Conservation (phyloP, 192 early-diverging fungal species). For the Nowakowskiella sp. region DNA sequence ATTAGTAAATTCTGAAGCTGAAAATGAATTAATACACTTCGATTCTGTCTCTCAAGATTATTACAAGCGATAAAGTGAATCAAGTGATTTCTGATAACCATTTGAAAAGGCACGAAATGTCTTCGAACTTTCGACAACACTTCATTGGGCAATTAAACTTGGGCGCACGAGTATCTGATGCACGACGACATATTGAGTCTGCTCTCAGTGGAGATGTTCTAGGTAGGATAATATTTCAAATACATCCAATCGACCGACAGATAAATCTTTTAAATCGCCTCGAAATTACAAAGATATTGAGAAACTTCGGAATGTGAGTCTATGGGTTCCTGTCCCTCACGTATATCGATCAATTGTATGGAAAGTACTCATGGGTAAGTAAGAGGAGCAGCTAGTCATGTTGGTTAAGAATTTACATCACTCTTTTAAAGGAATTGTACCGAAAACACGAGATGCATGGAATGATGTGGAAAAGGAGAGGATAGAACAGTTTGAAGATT, state of each 20-base stretch:
- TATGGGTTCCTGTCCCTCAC: slow-evolving; percentile 34
- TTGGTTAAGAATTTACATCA: background rate
- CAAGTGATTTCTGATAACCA: no score
- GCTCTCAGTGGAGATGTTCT: slow-evolving; percentile 18
- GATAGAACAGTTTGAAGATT: slow-evolving; percentile 17
- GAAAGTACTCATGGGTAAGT: slow-evolving; percentile 25
- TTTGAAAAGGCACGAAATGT: no score
- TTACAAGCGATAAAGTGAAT: no score
- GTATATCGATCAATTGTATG: slow-evolving; percentile 26
- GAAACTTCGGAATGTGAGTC: slow-evolving; percentile 23
- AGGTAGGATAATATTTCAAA: slow-evolving; percentile 2
- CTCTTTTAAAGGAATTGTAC: slow-evolving; percentile 17
- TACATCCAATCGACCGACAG: background rate
- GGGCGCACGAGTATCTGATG: no score
- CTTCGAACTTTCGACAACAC: no score
- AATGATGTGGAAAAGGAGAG: slow-evolving; percentile 17
- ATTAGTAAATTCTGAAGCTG: no score
- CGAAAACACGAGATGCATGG: slow-evolving; percentile 23
- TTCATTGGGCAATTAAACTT: no score
- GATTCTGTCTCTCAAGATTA: no score
- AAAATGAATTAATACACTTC: no score
- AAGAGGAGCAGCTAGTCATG: background rate
- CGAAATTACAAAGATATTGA: no score
- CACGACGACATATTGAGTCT: no score
- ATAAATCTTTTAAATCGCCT: background rate